Conservation (phyloP, 306 rosid species). For the Medicago ruthenica region DNA sequence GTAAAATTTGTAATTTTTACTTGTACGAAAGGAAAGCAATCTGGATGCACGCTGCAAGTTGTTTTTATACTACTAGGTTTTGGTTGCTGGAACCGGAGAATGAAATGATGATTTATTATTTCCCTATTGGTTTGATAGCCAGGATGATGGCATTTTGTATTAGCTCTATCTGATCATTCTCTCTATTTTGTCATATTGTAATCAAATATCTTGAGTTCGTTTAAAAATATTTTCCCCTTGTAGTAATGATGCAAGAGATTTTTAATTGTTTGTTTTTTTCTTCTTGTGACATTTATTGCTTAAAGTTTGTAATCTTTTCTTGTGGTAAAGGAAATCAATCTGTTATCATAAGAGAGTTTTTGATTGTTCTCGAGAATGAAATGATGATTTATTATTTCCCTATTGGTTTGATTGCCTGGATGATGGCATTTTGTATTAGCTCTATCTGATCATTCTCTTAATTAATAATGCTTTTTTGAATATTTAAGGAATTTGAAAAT, state of each 20-base stretch:
- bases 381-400: slow-evolving; percentile 31
- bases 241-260: background rate
- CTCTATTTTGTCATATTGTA: background rate
- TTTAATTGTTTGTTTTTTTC: too few relatives aligned
- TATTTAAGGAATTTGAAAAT: background rate
- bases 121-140: slow-evolving; percentile 33
- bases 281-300: background rate
- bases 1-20: background rate
- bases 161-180: slow-evolving; percentile 56
- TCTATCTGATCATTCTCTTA: slow-evolving; percentile 52
- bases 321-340: background rate
- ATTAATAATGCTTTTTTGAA: background rate
- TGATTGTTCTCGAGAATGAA: background rate
- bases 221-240: background rate
- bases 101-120: slow-evolving; percentile 14
- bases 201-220: background rate
- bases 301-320: background rate
- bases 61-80: background rate
- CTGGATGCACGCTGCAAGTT: background rate
- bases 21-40: background rate
- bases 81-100: background rate
- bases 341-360: background rate
- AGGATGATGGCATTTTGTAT: slow-evolving; percentile 47
- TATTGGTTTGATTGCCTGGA: slow-evolving; percentile 15
- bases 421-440: slow-evolving; percentile 52